These are phyloP conservation scores for Petasospora fabianii DNA, from an alignment of 1,139 yeast genomes.

Conservation along the genomic window DNA sequence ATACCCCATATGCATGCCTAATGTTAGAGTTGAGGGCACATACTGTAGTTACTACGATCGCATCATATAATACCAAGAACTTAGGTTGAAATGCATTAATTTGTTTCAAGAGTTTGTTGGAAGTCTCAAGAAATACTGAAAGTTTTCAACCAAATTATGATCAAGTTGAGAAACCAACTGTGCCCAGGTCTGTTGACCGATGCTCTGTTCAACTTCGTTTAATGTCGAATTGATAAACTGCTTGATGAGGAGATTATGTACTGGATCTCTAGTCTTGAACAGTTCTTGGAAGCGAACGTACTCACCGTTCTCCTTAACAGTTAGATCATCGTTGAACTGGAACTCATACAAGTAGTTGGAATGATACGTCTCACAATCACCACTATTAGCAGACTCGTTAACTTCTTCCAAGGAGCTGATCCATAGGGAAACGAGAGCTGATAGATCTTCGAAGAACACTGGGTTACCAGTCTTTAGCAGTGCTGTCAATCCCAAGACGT, in stretches of 20 bases:
- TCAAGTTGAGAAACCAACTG: constrained; percentile 27
- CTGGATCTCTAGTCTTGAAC: constrained; percentile 50
- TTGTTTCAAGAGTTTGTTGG: constrained; percentile 10
- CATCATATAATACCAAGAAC: too few species aligned
- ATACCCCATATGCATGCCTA: too few species aligned
- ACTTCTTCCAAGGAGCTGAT: constrained; percentile 70
- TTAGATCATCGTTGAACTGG: constrained; percentile 33
- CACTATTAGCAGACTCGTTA: constrained; percentile 47
- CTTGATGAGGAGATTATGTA: constrained; percentile 50
- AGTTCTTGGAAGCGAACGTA: constrained; percentile 49
- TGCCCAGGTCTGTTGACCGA: constrained; percentile 30
- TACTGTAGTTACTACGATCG: too few species aligned
- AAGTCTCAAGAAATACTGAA: constrained; percentile 30
- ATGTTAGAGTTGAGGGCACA: too few species aligned
- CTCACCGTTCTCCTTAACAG: constrained; percentile 54
- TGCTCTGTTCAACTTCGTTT: constrained; percentile 27
- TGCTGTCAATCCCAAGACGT: constrained; percentile 55
- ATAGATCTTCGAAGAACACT: constrained; percentile 31
- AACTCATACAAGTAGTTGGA: constrained; percentile 51
- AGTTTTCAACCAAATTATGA: constrained; percentile 30
- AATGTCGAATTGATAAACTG: constrained; percentile 32
- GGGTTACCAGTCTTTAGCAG: constrained; percentile 35
- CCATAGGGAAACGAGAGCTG: constrained; percentile 47
- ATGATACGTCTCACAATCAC: constrained; percentile 63
- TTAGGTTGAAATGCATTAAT: too few species aligned